These are phyloP conservation scores for Pestalotiopsis sp. DNA, from an alignment of 2,329 filamentous ascomycete species.

Conservation along the genomic window DNA sequence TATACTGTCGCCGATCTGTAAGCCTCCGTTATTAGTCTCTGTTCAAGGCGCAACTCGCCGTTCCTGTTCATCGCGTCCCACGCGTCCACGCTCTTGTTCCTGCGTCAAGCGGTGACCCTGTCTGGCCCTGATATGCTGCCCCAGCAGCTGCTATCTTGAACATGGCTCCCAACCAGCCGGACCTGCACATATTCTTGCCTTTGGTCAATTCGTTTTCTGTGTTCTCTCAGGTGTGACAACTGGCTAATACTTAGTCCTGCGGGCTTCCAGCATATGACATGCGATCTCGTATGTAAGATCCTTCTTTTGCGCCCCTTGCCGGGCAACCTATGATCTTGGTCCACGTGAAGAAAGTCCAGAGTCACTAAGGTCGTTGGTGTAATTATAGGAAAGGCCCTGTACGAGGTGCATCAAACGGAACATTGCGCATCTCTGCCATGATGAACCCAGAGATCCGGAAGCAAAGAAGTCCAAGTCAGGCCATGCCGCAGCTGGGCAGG, in stretches of 20 bases:
- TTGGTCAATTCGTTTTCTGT: neutral
- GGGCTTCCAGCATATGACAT: slow-evolving; percentile 80
- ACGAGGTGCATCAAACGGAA: slow-evolving; percentile 97
- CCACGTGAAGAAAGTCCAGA: slow-evolving; percentile 29
- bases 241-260: slow-evolving; percentile 49
- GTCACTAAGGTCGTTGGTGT: slow-evolving; percentile 35
- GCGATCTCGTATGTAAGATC: slow-evolving; percentile 75
- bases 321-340: slow-evolving; percentile 23
- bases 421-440: slow-evolving; percentile 97
- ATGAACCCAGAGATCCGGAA: slow-evolving; percentile 87
- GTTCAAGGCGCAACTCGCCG: slow-evolving; percentile 28
- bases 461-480: slow-evolving; percentile 78
- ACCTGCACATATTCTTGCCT: slow-evolving; percentile 14
- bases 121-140: slow-evolving; percentile 17
- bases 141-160: slow-evolving; percentile 14
- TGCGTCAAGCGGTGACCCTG: slow-evolving; percentile 23
- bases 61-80: slow-evolving; percentile 31
- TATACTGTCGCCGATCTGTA: slow-evolving; percentile 89
- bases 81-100: slow-evolving; percentile 28
- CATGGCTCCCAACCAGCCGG: slow-evolving; percentile 7
- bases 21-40: slow-evolving; percentile 46
- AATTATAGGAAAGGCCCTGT: slow-evolving; percentile 83
- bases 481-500: slow-evolving; percentile 56
- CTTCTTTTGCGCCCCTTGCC: slow-evolving; percentile 33
- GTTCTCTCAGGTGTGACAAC: slow-evolving; percentile 23